Base-by-base conservation (phyloP, 2,329 filamentous ascomycete species). In the Cercospora zeae-maydis region DNA sequence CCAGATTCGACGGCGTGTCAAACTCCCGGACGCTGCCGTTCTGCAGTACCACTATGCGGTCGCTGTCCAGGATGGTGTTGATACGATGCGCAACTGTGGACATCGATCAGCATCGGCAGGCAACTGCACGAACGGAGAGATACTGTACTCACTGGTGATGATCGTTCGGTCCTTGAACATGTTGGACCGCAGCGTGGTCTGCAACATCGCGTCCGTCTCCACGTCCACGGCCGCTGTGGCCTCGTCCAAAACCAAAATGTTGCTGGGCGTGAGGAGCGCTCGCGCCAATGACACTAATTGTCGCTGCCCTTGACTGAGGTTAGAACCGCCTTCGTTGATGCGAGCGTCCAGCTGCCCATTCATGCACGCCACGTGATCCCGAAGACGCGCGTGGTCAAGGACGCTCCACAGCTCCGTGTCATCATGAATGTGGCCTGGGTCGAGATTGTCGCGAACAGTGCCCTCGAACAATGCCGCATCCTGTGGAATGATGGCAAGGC, bases 381-480 rank as follows among this genome's bases (percentile, higher is more conserved):
- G 96, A 62, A 99, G 82, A 72, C 93, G 88, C 63, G 95, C 95
- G 78, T 98, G 93, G 76, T 97, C 93, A 91, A 73, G 70, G 3
- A 67, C 62, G 59, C 90, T 96, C 95, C 95, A 99, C 34, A 99
- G 82, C 75, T 98, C 95, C 4, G 93, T 96, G 77, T 99, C 96
- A 77, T 97, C 93, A 74, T 96, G 93, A 59, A 96, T 91, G 75
- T 96, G 91, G 30, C 90, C 91, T 24, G 96, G 96, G 75, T 99
- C 95, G 39, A 98, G 84, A 74, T 99, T 99, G 78, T 99, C 95
- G 69, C 95, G 87, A 66, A 99, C 86, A 8, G 90, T 93, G 56
- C 93, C 93, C 77, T 96, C 92, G 72, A 99, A 99, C 65, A 99
- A 85, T 67, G 93, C 93, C 31, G 95, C 93, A 78, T 99, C 96